A percentile compares a stretch with the other conserved stretches of the same genome.
Conservation (phyloP, 1,284 basidiomycete genomes). For the Moesziomyces antarcticus region DNA sequence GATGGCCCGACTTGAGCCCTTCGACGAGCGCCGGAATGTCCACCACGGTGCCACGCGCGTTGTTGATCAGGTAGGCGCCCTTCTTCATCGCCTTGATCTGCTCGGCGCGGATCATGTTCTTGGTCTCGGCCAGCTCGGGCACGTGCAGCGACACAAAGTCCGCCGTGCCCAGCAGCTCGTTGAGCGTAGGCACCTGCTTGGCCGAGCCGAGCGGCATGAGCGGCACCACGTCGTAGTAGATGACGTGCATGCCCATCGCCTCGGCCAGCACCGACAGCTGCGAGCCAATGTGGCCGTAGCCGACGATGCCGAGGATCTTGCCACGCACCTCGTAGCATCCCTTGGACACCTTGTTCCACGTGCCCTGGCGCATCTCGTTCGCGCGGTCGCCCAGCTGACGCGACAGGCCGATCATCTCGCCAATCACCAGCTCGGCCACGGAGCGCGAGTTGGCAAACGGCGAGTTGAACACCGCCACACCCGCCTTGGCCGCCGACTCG, state of each 20-base stretch:
- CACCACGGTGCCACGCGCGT: slow-evolving; percentile 93
- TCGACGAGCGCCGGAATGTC: slow-evolving; percentile 90
- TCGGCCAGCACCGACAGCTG: slow-evolving; percentile 98
- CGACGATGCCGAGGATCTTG: slow-evolving; percentile 97
- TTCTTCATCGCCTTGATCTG: slow-evolving; percentile 92
- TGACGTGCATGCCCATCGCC: slow-evolving; percentile 92
- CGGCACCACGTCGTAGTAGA: slow-evolving; percentile 95
- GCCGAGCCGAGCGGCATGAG: slow-evolving; percentile 98
- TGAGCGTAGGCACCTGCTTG: slow-evolving; percentile 84
- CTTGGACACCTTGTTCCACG: slow-evolving; percentile 99
- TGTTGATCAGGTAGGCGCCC: slow-evolving; percentile 96
- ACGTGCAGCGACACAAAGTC: slow-evolving; percentile 98
- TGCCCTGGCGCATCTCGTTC: slow-evolving; percentile 85
- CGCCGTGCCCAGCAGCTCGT: slow-evolving; percentile 80
- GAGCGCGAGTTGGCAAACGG: slow-evolving; percentile 99
- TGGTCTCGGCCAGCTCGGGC: slow-evolving; percentile 94
- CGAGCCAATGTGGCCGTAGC: slow-evolving; percentile 98
- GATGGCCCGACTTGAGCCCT: slow-evolving; percentile 82
- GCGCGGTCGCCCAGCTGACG: slow-evolving; percentile 92
- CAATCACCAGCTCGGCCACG: slow-evolving; percentile 96
- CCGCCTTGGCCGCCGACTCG: slow-evolving; percentile 81
- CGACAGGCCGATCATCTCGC: slow-evolving; percentile 91
- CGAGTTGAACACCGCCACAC: slow-evolving; percentile 99
- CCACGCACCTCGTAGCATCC: slow-evolving; percentile 98
- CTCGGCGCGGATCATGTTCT: slow-evolving; percentile 84